Base-by-base conservation (phyloP, 306 rosid genomes). In the Glycine tomentella region DNA sequence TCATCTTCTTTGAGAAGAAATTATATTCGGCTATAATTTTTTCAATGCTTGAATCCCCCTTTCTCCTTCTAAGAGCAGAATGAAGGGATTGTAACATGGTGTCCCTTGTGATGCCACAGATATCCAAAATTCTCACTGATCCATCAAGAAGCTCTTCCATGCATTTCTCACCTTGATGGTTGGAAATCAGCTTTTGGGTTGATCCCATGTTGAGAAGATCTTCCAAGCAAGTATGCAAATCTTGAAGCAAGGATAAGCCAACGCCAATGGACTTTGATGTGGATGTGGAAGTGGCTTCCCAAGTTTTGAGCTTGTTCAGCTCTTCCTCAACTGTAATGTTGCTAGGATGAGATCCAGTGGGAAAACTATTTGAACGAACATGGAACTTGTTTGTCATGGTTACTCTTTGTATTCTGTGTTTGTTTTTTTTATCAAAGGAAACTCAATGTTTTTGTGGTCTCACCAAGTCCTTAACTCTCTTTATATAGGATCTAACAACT, bases 321-420 rank as follows among this genome's bases (percentile, higher is more conserved):
- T 90, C 83, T 45, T 92, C 86, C 48, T 95, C 92, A 8, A 88
- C 82, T 53, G 82, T 89, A 1, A 25, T 5, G 12, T 88, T 75
- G 84, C 77, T 78, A 3, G 99, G 95, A 85, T 89, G 99, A 68
- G 97, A 89, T 69, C 81, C 90, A 61, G 86, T 62, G 55, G 99
- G 95, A 7, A 92, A 80, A 86, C 99, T 93, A 0, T 90, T 81
- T 13, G 92, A 93, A 44, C 97, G 87, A 74, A 77, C 77, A 33
- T 84, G 88, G 79, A 56, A 79, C 12, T 73, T 91, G 69, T 40
- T 34, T 66, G 88, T 92, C 96, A 92, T 92, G 14, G 25, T 77
- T 25, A 5, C 66, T 65, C 74, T 76, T 53, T 69, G 7, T 63
- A 7, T 4, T 69, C 3, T 44, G 1, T 20, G 20, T 20, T 20